phyloP scores from a whole-genome alignment of 108 stramenopile genomes.

The Fistulifera solaris region DNA sequence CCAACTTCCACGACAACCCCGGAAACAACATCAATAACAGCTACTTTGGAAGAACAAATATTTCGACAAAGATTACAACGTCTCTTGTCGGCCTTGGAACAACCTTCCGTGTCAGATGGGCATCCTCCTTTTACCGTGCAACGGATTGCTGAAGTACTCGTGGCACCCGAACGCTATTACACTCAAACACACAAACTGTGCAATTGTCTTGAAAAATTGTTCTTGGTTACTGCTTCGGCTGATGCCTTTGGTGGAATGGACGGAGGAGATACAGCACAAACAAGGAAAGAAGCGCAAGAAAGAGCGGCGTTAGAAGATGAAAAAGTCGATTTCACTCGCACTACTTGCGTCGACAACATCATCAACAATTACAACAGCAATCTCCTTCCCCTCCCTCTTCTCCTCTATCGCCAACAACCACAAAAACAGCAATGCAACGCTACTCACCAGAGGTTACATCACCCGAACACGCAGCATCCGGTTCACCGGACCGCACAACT shows the following conservation, averaged over 20 bases:
- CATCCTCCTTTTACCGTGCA: slow-evolving; percentile 44
- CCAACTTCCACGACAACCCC: too few relatives aligned
- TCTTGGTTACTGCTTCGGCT: slow-evolving; percentile 34
- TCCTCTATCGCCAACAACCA: not conserved
- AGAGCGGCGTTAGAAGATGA: slow-evolving; percentile 38
- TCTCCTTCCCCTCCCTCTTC: slow-evolving; percentile 9
- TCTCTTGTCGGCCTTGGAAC: too few relatives aligned
- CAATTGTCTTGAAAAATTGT: slow-evolving; percentile 52
- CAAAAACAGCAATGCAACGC: not conserved
- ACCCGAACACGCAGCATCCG: not conserved
- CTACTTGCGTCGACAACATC: slow-evolving; percentile 5
- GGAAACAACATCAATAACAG: too few relatives aligned
- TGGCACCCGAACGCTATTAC: slow-evolving; percentile 44
- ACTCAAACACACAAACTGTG: slow-evolving; percentile 58
- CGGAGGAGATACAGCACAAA: slow-evolving; percentile 36
- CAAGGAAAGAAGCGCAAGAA: slow-evolving; percentile 31
- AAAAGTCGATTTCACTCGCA: slow-evolving; percentile 15
- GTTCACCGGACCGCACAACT: not conserved
- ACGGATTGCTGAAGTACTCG: slow-evolving; percentile 43
- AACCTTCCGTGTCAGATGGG: too few relatives aligned
- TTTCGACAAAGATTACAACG: too few relatives aligned
- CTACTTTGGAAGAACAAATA: too few relatives aligned
- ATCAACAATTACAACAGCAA: slow-evolving; percentile 9
- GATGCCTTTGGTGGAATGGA: slow-evolving; percentile 40
- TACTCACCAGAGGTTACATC: not conserved